Percentiles rank a stretch among this genome's conserved stretches.
phyloP scores from a whole-genome alignment of 1,139 yeast genomes.

The Magnusiomyces magnusii region DNA sequence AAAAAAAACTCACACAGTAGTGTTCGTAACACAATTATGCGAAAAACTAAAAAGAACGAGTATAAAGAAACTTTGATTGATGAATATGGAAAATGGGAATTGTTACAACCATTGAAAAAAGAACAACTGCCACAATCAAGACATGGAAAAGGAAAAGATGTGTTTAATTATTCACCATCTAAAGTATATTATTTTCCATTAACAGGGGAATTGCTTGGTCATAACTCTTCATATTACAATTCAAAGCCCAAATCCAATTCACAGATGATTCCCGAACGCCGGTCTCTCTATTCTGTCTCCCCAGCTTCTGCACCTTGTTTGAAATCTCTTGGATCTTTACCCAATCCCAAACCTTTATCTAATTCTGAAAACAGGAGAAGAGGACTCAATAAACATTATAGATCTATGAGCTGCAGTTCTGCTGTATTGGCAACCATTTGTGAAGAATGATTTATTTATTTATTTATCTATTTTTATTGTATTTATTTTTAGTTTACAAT shows the following conservation, averaged over 20 bases:
- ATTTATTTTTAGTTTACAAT: neutral
- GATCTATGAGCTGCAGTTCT: neutral
- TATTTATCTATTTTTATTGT: neutral
- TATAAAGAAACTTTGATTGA: neutral
- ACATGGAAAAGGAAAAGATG: too few relatives aligned
- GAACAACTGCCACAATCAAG: neutral
- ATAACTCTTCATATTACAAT: too few relatives aligned
- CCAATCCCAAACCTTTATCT: neutral
- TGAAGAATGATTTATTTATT: neutral
- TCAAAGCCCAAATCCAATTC: too few relatives aligned
- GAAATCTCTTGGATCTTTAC: too few relatives aligned
- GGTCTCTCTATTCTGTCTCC: too few relatives aligned
- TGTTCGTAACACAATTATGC: too few relatives aligned
- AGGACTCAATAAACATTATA: neutral
- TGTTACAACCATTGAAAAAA: neutral
- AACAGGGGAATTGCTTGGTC: too few relatives aligned
- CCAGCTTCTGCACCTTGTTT: too few relatives aligned
- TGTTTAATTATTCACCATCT: too few relatives aligned
- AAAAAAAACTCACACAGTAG: too few relatives aligned
- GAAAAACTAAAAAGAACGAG: neutral
- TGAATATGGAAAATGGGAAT: neutral
- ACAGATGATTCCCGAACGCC: too few relatives aligned
- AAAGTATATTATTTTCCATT: too few relatives aligned
- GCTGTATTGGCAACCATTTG: neutral
- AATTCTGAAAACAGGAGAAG: neutral